Evolutionary conservation across 2,329 filamentous ascomycete genomes (phyloP), one percentile per base, ranked within the genome.

Genomic region (Fusarium hainanense): DNA sequence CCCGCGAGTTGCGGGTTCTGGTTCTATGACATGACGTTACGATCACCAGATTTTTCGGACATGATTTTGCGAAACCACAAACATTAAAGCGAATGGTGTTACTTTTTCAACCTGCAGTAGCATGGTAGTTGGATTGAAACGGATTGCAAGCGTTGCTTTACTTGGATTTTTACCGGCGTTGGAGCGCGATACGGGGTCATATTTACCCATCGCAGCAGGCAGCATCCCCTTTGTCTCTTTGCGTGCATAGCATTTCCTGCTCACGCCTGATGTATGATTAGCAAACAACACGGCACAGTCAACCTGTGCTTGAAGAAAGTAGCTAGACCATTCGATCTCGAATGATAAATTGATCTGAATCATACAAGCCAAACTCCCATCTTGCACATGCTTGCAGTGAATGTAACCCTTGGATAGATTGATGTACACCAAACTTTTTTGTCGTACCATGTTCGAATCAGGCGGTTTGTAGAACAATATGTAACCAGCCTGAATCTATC

Each of bases 41-140:
- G 62, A 66, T 66, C 63, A 66, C 40, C 55, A 66, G 54, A 55
- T 55, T 66, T 54, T 41, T 54, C 51, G 63, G 67, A 50, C 54
- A 54, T 69, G 49, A 25, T 70, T 68, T 44, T 56, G 67, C 54
- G 42, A 42, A 58, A 42, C 21, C 41, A 37, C 42, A 52, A 42
- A 25, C 32, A 66, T 41, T 32, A 41, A 41, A 66, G 63, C 62
- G 62, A 65, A 61, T 50, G 48, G 28, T 66, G 32, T 37, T 50
- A 54, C 47, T 46, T 30, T 34, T 50, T 37, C 30, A 61, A 25
- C 40, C 43, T 56, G 25, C 18, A 40, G 43, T 55, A 34, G 40
- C 63, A 49, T 25, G 48, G 43, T 27, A 32, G 37, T 54, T 46
- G 48, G 40, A 37, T n/a, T 34, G 43, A 46, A 62, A 46, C 46